phyloP scores from a whole-genome alignment of 768 basidiomycete genomes.

The Trametes meyenii region DNA sequence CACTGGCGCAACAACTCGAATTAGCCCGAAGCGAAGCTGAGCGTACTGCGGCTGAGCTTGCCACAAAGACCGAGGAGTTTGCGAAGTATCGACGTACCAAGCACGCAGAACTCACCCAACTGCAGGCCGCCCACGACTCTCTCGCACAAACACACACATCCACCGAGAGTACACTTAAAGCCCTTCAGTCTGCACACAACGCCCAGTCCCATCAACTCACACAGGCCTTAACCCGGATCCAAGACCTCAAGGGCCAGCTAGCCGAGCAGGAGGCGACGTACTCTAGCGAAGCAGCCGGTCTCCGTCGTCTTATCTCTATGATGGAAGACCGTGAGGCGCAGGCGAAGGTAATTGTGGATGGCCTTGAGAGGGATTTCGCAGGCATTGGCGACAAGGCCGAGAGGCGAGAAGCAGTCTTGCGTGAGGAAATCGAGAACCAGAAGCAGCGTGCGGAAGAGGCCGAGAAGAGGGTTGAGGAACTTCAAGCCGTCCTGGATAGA shows the following conservation, averaged over 20 bases:
- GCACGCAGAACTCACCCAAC: slow-evolving; percentile 72
- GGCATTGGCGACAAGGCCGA: slow-evolving; percentile 70
- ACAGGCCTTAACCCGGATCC: slow-evolving; percentile 73
- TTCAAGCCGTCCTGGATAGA: slow-evolving; percentile 72
- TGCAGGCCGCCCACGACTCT: slow-evolving; percentile 79
- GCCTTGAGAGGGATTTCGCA: slow-evolving; percentile 83
- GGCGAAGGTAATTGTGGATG: slow-evolving; percentile 78
- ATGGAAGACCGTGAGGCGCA: slow-evolving; percentile 90
- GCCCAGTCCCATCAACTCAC: slow-evolving; percentile 75
- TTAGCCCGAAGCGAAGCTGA: slow-evolving; percentile 78
- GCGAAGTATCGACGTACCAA: slow-evolving; percentile 81
- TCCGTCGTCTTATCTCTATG: slow-evolving; percentile 76
- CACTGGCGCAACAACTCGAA: slow-evolving; percentile 78
- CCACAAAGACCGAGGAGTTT: slow-evolving; percentile 77
- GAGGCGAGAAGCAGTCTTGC: slow-evolving; percentile 63
- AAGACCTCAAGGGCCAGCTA: slow-evolving; percentile 73
- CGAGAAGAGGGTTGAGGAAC: slow-evolving; percentile 70
- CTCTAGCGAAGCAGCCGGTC: slow-evolving; percentile 70
- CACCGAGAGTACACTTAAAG: slow-evolving; percentile 67
- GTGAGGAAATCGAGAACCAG: slow-evolving; percentile 75
- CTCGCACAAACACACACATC: slow-evolving; percentile 68
- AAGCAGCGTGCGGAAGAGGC: slow-evolving; percentile 65
- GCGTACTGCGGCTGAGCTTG: slow-evolving; percentile 69
- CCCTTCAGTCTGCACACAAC: slow-evolving; percentile 72
- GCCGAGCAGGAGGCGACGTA: slow-evolving; percentile 88